Evolutionary conservation across 1,284 basidiomycete genomes (phyloP), one percentile per base, ranked within the genome.

Genomic region (Cryptococcus deneoformans): DNA sequence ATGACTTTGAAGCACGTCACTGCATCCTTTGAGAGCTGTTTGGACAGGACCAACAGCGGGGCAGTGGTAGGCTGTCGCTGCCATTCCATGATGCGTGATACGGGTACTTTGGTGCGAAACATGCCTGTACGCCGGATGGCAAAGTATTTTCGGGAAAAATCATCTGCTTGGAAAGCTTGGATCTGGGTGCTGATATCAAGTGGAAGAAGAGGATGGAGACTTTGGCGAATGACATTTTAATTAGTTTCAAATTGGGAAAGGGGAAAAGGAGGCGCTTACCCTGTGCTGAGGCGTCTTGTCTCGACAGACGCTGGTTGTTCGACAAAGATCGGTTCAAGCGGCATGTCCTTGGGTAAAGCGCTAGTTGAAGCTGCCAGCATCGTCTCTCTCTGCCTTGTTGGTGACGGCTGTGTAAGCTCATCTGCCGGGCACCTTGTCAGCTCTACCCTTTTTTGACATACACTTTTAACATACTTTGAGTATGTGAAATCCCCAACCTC

Each of bases 61-160:
- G 86, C 83, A 2, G 82, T 80, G 49, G 94, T 81, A 2, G 88
- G 85, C 0, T 80, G 66, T 83, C 88, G 90, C 75, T 94, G 91
- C 90, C 90, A 93, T 52, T 85, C 82, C 89, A 94, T 92, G 77
- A 93, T 84, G 66, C 89, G 86, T 40, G 83, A 85, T 3, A 92
- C 84, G 0, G 91, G 90, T 1, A 93, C 83, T 60, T 66, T 65
- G 37, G 82, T 85, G 47, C 90, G 82, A 68, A 85, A 80, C 71
- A 94, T 85, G 0, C 90, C 90, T 3, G 86, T 88, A 14, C 86
- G 84, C 68, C 91, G 88, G 5, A 85, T 91, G n/a, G 90, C 88
- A 72, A 95, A 93, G 72, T 93, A 94, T 65, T 86, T 86, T 50
- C 82, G 82, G 43, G 91, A 89, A 73, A 89, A 94, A 49, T 90